Percentiles rank a stretch among this genome's conserved stretches.
phyloP scores from a whole-genome alignment of 2,329 filamentous ascomycete species.

The Podosphaera xanthii region DNA sequence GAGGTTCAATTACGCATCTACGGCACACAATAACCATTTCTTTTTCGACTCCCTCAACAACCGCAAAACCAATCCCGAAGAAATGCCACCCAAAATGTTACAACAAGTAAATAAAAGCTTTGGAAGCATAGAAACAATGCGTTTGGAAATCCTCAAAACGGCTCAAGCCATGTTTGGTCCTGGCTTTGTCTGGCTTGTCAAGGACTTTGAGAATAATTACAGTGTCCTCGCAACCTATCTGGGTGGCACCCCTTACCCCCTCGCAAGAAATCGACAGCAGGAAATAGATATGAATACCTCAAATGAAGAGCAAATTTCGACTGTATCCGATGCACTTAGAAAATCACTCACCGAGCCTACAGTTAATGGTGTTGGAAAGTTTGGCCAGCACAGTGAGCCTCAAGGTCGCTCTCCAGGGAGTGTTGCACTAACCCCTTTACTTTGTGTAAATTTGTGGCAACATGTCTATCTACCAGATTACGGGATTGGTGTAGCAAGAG shows the following conservation, averaged over 20 bases:
- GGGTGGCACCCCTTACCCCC: constrained; percentile 69
- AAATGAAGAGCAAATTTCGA: constrained; percentile 11
- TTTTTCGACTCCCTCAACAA: constrained; percentile 41
- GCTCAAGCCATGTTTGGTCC: constrained; percentile 87
- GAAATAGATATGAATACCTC: constrained; percentile 45
- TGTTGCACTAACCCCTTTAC: constrained; percentile 47
- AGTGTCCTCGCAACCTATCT: constrained; percentile 74
- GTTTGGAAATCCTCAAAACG: constrained; percentile 55
- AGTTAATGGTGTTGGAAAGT: constrained; percentile 16
- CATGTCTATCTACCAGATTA: constrained; percentile 80
- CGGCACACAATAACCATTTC: constrained; percentile 79
- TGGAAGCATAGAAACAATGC: constrained; percentile 62
- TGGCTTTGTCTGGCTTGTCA: constrained; percentile 88
- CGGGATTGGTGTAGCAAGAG: constrained; percentile 29
- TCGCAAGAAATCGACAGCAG: constrained; percentile 55
- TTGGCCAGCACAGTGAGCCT: constrained; percentile 11
- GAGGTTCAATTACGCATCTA: constrained; percentile 88
- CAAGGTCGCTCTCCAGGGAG: constrained; percentile 30
- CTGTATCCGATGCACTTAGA: constrained; percentile 20
- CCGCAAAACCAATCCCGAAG: constrained; percentile 8
- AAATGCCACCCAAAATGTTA: constrained; percentile 32
- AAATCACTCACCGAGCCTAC: constrained; percentile 13
- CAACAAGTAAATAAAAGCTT: constrained; percentile 45
- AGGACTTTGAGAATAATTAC: constrained; percentile 20
- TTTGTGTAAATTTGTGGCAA: constrained; percentile 94